Conservation (phyloP, 2,329 filamentous ascomycete species). For the Pestalotiopsis sp. region DNA sequence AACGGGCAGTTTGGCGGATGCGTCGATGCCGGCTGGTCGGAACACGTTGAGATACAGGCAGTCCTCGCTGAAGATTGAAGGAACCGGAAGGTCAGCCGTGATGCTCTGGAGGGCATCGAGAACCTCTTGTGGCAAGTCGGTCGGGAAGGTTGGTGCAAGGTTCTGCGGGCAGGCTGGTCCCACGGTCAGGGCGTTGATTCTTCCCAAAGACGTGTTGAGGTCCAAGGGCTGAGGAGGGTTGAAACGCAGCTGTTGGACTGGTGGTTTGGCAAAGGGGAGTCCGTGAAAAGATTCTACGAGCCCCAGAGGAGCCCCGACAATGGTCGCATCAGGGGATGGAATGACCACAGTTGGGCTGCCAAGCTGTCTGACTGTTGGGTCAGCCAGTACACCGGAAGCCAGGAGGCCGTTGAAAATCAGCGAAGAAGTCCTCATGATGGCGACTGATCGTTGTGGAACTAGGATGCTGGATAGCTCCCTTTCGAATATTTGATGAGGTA, state of each 20-base stretch:
- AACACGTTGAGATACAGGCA: constrained; percentile 65
- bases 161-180: constrained; percentile 75
- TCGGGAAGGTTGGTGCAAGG: constrained; percentile 50
- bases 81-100: constrained; percentile 58
- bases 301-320: constrained; percentile 26
- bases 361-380: background rate
- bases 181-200: constrained; percentile 58
- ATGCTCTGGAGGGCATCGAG: constrained; percentile 52
- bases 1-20: constrained; percentile 64
- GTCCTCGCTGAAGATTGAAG: constrained; percentile 62
- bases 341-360: constrained; percentile 5
- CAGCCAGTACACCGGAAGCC: background rate
- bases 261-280: constrained; percentile 76
- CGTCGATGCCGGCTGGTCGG: constrained; percentile 58
- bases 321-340: constrained; percentile 26
- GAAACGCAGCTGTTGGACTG: constrained; percentile 67
- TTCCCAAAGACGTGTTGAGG: constrained; percentile 60
- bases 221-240: constrained; percentile 63
- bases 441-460: background rate
- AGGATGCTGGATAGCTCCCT: background rate
- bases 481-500: background rate
- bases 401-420: background rate
- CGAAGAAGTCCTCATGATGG: constrained; percentile 7
- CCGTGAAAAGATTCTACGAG: constrained; percentile 70
- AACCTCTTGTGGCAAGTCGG: constrained; percentile 34